phyloP scores from a whole-genome alignment of 2,329 filamentous ascomycete species.

The Ophiostoma fasciatum region DNA sequence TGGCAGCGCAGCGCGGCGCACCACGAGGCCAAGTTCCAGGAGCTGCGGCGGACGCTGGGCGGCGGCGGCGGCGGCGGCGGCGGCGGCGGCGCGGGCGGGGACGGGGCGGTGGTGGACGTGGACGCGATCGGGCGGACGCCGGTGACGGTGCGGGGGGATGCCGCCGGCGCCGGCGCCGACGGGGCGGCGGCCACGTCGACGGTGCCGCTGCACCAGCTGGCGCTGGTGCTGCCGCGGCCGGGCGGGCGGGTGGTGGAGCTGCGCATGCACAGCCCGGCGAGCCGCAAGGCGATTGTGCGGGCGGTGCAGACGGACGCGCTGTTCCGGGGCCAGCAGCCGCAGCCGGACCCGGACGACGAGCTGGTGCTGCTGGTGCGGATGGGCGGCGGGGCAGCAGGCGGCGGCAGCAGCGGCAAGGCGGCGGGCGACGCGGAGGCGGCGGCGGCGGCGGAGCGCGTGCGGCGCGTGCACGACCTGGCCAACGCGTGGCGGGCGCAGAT shows the following conservation, averaged over 20 bases:
- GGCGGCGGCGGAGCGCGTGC: conserved; percentile 21
- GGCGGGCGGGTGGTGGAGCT: conserved; percentile 14
- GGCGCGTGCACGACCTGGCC: conserved; percentile 28
- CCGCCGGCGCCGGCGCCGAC: background rate
- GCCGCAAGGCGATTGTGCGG: conserved; percentile 12
- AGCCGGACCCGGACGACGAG: conserved; percentile 41
- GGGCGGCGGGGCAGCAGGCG: conserved; percentile 33
- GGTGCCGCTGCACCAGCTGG: conserved; percentile 12
- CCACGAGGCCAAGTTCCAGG: conserved; percentile 12
- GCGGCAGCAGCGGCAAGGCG: background rate
- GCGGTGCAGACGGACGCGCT: conserved; percentile 11
- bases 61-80: conserved; percentile 3
- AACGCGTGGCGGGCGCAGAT: conserved; percentile 37
- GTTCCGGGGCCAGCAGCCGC: conserved; percentile 19
- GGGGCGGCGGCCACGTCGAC: background rate
- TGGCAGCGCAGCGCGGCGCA: conserved; percentile 11
- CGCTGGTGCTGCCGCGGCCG: conserved; percentile 12
- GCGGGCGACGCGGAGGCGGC: background rate
- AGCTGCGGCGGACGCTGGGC: conserved; percentile 9
- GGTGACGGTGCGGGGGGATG: conserved; percentile 3
- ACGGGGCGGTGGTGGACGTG: conserved; percentile 8
- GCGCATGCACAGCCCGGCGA: conserved; percentile 12
- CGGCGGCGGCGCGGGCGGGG: conserved; percentile 8
- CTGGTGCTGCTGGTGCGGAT: conserved; percentile 41
- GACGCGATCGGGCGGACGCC: conserved; percentile 11